Percentiles rank a stretch among this genome's conserved stretches.
These are phyloP conservation scores for Aquilaria agallochum DNA, from an alignment of 441 rosid genomes.

Conservation along the genomic window DNA sequence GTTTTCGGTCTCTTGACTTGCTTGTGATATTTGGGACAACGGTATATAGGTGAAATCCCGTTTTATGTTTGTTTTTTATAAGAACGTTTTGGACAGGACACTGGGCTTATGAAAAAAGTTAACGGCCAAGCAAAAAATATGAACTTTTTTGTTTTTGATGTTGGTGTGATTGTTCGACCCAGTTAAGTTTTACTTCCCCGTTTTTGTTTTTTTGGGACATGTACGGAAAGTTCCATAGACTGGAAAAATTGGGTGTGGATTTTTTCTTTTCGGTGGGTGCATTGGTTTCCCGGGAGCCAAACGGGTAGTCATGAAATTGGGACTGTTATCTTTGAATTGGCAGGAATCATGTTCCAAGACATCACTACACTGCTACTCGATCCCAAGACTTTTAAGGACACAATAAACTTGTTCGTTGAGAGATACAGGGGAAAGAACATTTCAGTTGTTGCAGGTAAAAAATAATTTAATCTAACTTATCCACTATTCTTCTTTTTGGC, in stretches of 20 bases:
- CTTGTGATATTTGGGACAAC: no score
- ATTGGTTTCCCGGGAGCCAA: background rate
- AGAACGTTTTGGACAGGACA: no score
- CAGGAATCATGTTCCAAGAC: conserved; percentile 95
- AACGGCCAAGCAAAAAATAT: background rate
- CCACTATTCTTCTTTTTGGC: conserved; percentile 9
- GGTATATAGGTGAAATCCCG: no score
- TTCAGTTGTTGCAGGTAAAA: conserved; percentile 85
- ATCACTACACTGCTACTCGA: conserved; percentile 72
- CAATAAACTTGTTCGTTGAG: conserved; percentile 82
- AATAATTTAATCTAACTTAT: background rate
- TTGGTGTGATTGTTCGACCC: background rate
- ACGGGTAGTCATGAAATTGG: background rate
- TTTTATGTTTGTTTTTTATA: no score
- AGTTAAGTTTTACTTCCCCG: background rate
- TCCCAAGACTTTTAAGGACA: conserved; percentile 78
- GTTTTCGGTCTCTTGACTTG: background rate
- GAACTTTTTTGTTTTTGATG: background rate
- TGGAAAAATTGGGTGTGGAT: no score
- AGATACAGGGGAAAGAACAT: conserved; percentile 72
- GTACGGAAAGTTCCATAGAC: background rate
- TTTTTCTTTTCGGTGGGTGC: background rate
- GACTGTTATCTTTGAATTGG: conserved; percentile 15
- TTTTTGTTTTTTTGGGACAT: conserved; percentile 1
- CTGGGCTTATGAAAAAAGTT: conserved; percentile 6